Evolutionary conservation across 2,329 filamentous ascomycete species (phyloP).

Genomic region (Thermomyces lanuginosus): DNA sequence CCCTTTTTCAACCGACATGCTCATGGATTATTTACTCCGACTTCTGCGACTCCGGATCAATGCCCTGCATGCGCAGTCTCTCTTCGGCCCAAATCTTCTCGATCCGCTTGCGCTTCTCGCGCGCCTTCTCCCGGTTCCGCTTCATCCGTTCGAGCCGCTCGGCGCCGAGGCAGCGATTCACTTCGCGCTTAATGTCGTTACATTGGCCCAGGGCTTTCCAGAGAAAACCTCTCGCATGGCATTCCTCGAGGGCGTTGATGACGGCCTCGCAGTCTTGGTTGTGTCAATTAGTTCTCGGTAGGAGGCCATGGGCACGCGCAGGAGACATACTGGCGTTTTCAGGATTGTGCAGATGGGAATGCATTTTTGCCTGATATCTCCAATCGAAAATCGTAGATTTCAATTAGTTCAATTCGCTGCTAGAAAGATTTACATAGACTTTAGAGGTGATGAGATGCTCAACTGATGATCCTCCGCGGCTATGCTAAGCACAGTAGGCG

Average conservation of each 20-base stretch:
- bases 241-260: constrained; percentile 87
- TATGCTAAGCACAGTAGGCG: too few relatives aligned
- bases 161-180: constrained; percentile 68
- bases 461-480: too few relatives aligned
- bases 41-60: constrained; percentile 1
- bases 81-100: constrained; percentile 60
- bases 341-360: constrained; percentile 91
- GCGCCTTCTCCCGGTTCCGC: constrained; percentile 55
- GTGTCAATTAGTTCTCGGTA: background rate
- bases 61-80: constrained; percentile 12
- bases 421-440: background rate
- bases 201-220: constrained; percentile 85
- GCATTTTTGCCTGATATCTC: too few relatives aligned
- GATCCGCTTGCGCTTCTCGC: constrained; percentile 55
- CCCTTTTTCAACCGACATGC: background rate
- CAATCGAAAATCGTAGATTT: too few relatives aligned
- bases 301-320: constrained; percentile 3
- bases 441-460: too few relatives aligned
- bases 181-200: constrained; percentile 66
- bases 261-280: constrained; percentile 75
- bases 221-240: constrained; percentile 80
- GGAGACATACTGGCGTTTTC: constrained; percentile 59
- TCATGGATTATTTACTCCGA: constrained; percentile 1
- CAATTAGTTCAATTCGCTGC: background rate
- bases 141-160: constrained; percentile 66